These are phyloP conservation scores for Dichomitus squalens DNA, from an alignment of 1,284 basidiomycete species.

Conservation along the genomic window DNA sequence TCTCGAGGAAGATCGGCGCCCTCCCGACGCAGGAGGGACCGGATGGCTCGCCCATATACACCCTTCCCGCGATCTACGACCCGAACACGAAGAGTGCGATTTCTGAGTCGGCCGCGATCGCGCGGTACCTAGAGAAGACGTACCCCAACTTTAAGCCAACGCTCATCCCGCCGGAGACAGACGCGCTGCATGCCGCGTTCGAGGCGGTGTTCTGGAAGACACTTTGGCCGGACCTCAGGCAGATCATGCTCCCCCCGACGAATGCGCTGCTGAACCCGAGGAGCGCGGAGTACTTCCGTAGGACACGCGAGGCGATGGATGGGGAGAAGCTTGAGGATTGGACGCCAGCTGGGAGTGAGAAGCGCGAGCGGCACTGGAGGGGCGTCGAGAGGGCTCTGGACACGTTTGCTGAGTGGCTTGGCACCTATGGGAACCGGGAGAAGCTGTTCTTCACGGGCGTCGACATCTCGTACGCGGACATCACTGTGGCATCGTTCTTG, in stretches of 20 bases:
- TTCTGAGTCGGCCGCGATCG: constrained; percentile 36
- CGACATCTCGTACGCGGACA: constrained; percentile 39
- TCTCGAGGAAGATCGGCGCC: constrained; percentile 32
- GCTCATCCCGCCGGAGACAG: constrained; percentile 28
- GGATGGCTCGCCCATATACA: constrained; percentile 32
- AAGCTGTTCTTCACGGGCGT: constrained; percentile 31
- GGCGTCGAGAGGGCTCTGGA: constrained; percentile 33
- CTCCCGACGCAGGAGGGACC: constrained; percentile 22
- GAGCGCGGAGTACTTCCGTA: constrained; percentile 41
- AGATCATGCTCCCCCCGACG: constrained; percentile 27
- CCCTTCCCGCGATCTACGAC: constrained; percentile 36
- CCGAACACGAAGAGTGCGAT: constrained; percentile 29
- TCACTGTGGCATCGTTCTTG: constrained; percentile 34
- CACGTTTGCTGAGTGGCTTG: constrained; percentile 34
- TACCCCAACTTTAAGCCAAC: constrained; percentile 29
- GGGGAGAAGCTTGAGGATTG: constrained; percentile 39
- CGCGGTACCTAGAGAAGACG: constrained; percentile 36
- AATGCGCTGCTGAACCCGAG: constrained; percentile 26
- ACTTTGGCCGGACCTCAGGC: neutral
- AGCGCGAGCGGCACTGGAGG: constrained; percentile 34
- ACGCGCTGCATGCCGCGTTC: constrained; percentile 38
- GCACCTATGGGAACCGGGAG: constrained; percentile 26
- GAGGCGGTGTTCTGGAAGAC: constrained; percentile 20
- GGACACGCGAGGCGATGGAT: constrained; percentile 36
- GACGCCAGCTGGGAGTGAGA: constrained; percentile 27